Conservation (phyloP, 1,284 basidiomycete species). For the Austroboletus niveus region DNA sequence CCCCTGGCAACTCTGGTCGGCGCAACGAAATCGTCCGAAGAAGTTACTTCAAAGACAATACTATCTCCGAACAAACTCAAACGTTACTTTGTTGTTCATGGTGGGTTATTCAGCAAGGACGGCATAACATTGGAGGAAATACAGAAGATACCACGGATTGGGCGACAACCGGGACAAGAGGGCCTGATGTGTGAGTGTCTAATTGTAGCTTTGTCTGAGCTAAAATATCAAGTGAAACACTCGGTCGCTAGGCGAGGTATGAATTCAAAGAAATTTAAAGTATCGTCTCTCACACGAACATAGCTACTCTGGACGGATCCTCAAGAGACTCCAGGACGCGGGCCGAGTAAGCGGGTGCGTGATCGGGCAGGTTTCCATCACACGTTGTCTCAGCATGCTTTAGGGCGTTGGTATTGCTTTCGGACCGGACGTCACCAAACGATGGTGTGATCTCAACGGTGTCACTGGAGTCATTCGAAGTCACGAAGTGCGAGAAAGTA, state of each 20-base stretch:
- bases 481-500: slow-evolving; percentile 95
- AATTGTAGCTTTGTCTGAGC: slow-evolving; percentile 1
- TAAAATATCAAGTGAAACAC: slow-evolving; percentile 4
- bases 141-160: slow-evolving; percentile 82
- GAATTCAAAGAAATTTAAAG: slow-evolving; percentile 1
- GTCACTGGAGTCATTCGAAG: slow-evolving; percentile 91
- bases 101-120: slow-evolving; percentile 94
- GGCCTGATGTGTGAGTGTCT: slow-evolving; percentile 85
- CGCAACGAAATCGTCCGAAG: slow-evolving; percentile 62
- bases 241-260: slow-evolving; percentile 52
- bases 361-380: not conserved
- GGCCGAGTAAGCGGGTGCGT: slow-evolving; percentile 90
- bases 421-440: slow-evolving; percentile 87
- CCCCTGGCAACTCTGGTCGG: slow-evolving; percentile 87
- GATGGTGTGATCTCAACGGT: slow-evolving; percentile 87
- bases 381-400: slow-evolving; percentile 10
- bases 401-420: slow-evolving; percentile 95
- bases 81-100: slow-evolving; percentile 95
- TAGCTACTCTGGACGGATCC: slow-evolving; percentile 93
- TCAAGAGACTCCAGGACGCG: slow-evolving; percentile 86
- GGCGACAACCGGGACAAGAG: slow-evolving; percentile 90
- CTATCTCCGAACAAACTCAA: slow-evolving; percentile 83
- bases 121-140: slow-evolving; percentile 92
- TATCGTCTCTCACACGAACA: slow-evolving; percentile 10
- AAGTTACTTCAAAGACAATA: slow-evolving; percentile 51